Conservation (phyloP, 2,329 filamentous ascomycete genomes). For the Bipolaris cookei region DNA sequence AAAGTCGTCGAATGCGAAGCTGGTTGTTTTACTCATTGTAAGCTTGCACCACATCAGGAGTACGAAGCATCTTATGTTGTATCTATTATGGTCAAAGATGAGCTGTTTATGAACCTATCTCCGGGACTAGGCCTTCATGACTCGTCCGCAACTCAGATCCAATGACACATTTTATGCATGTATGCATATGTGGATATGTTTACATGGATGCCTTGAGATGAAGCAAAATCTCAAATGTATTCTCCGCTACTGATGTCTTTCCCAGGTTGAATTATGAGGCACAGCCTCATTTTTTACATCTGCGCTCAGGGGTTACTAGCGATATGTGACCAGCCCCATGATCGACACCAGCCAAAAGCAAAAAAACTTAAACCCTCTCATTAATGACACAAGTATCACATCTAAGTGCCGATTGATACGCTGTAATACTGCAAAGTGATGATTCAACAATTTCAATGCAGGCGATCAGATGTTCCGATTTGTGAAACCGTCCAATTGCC, state of each 20-base stretch:
- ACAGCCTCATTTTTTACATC: too few species aligned
- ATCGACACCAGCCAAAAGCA: too few species aligned
- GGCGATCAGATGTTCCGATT: not conserved
- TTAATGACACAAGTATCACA: not conserved
- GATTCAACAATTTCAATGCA: not conserved
- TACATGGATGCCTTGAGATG: too few species aligned
- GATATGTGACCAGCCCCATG: too few species aligned
- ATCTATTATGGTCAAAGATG: not conserved
- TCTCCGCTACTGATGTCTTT: too few species aligned
- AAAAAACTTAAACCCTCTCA: not conserved
- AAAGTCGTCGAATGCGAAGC: not conserved
- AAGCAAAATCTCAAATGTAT: too few species aligned
- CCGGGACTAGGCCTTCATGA: not conserved
- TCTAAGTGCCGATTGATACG: not conserved
- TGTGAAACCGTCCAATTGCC: not conserved
- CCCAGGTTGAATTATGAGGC: too few species aligned
- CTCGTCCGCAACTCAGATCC: too few species aligned
- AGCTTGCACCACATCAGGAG: not conserved
- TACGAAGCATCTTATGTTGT: not conserved
- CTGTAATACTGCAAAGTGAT: not conserved
- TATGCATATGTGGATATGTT: too few species aligned
- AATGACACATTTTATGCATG: too few species aligned
- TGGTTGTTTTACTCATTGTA: too few species aligned
- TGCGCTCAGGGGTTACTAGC: too few species aligned
- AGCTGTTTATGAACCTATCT: not conserved